phyloP scores from a whole-genome alignment of 1,139 yeast genomes.

The Taphrina deformans region DNA sequence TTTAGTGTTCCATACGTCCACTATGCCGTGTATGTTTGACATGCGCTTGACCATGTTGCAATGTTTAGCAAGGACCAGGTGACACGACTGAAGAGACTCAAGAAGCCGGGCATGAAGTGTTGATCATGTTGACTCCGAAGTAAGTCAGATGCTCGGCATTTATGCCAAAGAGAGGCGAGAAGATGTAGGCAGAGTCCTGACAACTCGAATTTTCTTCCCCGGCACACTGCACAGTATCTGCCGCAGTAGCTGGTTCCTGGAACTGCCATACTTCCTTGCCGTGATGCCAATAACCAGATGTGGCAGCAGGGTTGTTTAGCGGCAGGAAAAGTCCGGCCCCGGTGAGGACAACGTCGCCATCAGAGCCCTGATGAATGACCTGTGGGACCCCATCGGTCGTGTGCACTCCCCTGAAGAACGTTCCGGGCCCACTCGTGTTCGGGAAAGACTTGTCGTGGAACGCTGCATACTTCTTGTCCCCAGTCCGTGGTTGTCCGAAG shows the following conservation, averaged over 20 bases:
- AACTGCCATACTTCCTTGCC: conserved; percentile 2
- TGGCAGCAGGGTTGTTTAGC: neutral
- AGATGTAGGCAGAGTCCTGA: conserved; percentile 2
- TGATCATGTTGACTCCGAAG: neutral
- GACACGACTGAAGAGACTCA: no score
- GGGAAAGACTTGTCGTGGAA: neutral
- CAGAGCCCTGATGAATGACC: neutral
- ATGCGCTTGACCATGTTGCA: no score
- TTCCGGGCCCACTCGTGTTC: neutral
- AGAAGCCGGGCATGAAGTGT: neutral
- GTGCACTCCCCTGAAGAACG: neutral
- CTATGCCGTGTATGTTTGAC: no score
- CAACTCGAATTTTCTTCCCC: neutral
- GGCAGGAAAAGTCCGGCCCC: neutral
- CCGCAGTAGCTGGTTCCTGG: conserved; percentile 3
- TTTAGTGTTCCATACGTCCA: no score
- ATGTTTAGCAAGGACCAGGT: no score
- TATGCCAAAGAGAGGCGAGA: neutral
- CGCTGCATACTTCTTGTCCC: neutral
- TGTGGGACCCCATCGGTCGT: conserved; percentile 2
- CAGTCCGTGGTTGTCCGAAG: neutral
- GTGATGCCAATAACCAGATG: conserved; percentile 5
- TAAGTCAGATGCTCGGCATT: neutral
- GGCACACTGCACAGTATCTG: conserved; percentile 1
- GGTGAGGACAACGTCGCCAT: neutral